A percentile compares a stretch with the other conserved stretches of the same genome.
Evolutionary conservation across 2,329 filamentous ascomycete species (phyloP).

Genomic region (Ophiosphaerella herpotricha): DNA sequence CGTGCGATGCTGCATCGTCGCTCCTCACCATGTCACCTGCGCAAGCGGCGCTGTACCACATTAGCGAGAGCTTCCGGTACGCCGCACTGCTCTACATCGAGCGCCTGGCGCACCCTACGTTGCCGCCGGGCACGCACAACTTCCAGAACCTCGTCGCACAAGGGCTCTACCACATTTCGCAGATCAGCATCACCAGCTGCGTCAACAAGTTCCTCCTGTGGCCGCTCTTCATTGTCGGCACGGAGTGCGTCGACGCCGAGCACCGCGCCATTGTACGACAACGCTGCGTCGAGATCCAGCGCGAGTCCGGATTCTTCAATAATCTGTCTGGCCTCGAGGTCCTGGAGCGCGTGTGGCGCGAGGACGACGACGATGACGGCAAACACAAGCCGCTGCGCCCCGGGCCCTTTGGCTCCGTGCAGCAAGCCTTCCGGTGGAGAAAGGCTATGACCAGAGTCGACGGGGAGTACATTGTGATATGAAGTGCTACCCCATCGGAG

Average conservation of each 20-base stretch:
- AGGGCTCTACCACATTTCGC: slow-evolving; percentile 81
- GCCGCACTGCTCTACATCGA: slow-evolving; percentile 88
- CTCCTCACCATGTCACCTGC: slow-evolving; percentile 48
- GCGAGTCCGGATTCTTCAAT: slow-evolving; percentile 89
- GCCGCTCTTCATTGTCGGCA: slow-evolving; percentile 89
- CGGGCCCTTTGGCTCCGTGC: slow-evolving; percentile 29
- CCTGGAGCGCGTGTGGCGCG: slow-evolving; percentile 80
- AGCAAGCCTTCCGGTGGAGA: slow-evolving; percentile 54
- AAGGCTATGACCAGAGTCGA: slow-evolving; percentile 57
- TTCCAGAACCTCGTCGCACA: slow-evolving; percentile 84
- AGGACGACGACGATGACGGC: slow-evolving; percentile 49
- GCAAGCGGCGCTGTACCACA: slow-evolving; percentile 76
- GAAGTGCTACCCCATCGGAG: slow-evolving; percentile 14
- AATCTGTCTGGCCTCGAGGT: slow-evolving; percentile 86
- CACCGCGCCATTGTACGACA: slow-evolving; percentile 79
- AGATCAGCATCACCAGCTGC: slow-evolving; percentile 71
- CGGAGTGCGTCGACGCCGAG: slow-evolving; percentile 81
- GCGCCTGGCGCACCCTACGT: slow-evolving; percentile 76
- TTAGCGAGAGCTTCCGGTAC: slow-evolving; percentile 89
- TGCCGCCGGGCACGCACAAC: slow-evolving; percentile 73
- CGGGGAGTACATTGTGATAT: slow-evolving; percentile 59
- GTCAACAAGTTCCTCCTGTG: slow-evolving; percentile 90
- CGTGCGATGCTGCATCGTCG: slow-evolving; percentile 30
- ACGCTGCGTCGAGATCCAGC: slow-evolving; percentile 84
- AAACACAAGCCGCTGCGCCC: slow-evolving; percentile 19